These are phyloP conservation scores for Symbiodinium natans DNA, from an alignment of 73 alveolate species.

Conservation along the genomic window DNA sequence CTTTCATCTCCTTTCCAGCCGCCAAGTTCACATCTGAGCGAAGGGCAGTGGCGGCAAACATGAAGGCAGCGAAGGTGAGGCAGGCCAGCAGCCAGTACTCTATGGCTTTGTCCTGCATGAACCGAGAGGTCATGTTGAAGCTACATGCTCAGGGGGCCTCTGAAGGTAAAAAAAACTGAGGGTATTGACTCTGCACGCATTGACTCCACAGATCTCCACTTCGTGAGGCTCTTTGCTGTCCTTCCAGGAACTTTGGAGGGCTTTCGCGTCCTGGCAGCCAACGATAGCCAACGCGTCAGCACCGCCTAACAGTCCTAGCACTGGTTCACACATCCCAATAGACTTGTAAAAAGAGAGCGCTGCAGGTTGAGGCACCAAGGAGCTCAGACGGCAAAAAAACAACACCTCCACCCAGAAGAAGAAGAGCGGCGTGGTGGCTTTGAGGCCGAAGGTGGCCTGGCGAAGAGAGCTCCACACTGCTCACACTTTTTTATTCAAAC, in stretches of 20 bases:
- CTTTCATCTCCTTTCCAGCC: too few relatives aligned
- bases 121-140: too few relatives aligned
- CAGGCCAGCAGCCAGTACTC: conserved; percentile 66
- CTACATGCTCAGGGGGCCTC: too few relatives aligned
- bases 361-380: neutral
- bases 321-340: neutral
- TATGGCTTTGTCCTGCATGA: conserved; percentile 31
- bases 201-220: neutral
- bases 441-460: conserved; percentile 87
- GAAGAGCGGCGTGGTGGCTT: conserved; percentile 63
- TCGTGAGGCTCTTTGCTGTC: neutral
- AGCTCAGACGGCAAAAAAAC: neutral
- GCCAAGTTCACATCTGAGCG: neutral
- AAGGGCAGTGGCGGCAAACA: conserved; percentile 43
- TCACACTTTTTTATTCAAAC: too few relatives aligned
- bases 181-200: too few relatives aligned
- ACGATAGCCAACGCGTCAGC: neutral
- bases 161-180: too few relatives aligned
- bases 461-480: neutral
- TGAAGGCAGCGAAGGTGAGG: conserved; percentile 67
- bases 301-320: neutral
- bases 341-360: neutral
- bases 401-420: conserved; percentile 85
- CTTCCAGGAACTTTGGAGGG: conserved; percentile 75
- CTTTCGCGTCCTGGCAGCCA: conserved; percentile 27